Base-by-base conservation (phyloP, 345 rosid genomes). In the Euphorbia tirucalli region DNA sequence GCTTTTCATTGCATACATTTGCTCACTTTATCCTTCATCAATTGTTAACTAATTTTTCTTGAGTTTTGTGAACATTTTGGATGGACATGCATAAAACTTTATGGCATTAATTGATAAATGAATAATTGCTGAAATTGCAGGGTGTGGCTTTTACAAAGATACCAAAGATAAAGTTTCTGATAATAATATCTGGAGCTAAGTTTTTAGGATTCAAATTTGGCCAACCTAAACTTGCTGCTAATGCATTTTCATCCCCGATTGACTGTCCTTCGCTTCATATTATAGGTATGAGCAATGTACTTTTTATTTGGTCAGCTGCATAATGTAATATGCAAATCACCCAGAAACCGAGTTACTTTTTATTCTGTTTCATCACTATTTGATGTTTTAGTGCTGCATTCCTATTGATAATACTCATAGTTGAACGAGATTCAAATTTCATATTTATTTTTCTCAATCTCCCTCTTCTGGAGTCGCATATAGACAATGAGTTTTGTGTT, bases 231-330 rank as follows among this genome's bases (percentile, higher is more conserved):
- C 75, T 78, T 49, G 89, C 91, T 9, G 84, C 81, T 63, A 76
- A 65, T 69, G 89, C 91, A 30, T 84, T 80, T 73, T 80, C 89
- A 57, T 74, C 84, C 71, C 87, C 86, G 7, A 74, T 85, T 59
- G 37, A 62, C 14, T 87, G 87, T 73, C 87, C 86, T 2, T 87
- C 91, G 63, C 81, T 89, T 32, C 94, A 89, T 66, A 66, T 89
- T 66, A 83, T 89, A 65, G 91, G 91, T 89, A 75, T 58, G 21
- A 43, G 18, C 28, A 54, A 13, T 35, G 0, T n/a, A 22, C 11
- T 56, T 19, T 11, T 5, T 56, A 24, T 24, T 21, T 10, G 15
- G 21, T 56, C 13, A 13, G 13, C 15, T 56, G 60, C 60, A 56
- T 30, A 30, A 24, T 25, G 13, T 22, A 24, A 56, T 24, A 56